phyloP scores from a whole-genome alignment of 2,329 filamentous ascomycete genomes.

The Trichophyton equinum region DNA sequence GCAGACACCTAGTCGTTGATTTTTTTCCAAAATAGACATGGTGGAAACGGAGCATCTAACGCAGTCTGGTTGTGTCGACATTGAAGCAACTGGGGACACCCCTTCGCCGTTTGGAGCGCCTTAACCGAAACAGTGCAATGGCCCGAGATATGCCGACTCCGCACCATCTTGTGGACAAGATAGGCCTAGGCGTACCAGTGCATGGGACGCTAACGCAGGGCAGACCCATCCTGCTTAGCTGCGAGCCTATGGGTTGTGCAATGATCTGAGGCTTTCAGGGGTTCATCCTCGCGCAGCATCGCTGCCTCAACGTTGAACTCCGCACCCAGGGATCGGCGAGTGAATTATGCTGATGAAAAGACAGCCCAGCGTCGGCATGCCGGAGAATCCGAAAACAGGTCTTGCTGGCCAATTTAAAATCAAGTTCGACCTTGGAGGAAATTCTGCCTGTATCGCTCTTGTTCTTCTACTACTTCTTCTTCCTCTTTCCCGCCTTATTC shows the following conservation, averaged over 20 bases:
- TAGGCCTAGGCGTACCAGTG: neutral
- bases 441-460: neutral
- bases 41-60: slow-evolving; percentile 1
- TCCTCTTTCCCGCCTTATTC: too few relatives aligned
- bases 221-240: neutral
- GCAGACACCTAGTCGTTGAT: neutral
- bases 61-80: neutral
- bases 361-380: neutral
- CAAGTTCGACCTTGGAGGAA: neutral
- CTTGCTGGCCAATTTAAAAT: neutral
- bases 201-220: neutral
- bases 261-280: neutral
- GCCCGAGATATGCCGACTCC: neutral
- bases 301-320: neutral
- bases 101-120: neutral
- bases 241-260: neutral
- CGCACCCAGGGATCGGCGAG: neutral
- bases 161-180: neutral
- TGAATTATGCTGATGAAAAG: neutral
- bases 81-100: neutral
- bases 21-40: neutral
- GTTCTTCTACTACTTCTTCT: neutral
- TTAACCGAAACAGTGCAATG: slow-evolving; percentile 2
- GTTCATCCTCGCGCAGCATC: neutral
- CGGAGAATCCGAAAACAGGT: neutral